Evolutionary conservation across 176 grass and related monocot genomes (phyloP).

Genomic region (Alloteropsis semialata): DNA sequence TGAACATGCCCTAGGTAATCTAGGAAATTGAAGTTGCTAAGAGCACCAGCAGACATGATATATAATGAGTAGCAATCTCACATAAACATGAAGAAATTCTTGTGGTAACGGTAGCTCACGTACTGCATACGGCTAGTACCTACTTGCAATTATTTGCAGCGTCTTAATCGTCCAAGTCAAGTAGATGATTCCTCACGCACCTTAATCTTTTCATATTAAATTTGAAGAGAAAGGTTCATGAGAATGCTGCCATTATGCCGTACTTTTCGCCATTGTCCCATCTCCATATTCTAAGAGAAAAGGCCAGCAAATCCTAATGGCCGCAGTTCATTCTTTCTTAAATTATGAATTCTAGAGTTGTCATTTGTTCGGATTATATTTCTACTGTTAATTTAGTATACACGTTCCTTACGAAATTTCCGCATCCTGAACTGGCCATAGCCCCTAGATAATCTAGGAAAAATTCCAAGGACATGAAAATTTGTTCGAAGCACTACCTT

Average conservation of each 20-base stretch:
- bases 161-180: neutral
- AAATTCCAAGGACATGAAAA: neutral
- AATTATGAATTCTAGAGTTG: neutral
- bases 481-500: neutral
- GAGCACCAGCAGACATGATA: neutral
- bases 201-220: neutral
- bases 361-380: neutral
- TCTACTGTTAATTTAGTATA: neutral
- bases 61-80: neutral
- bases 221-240: neutral
- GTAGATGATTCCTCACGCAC: neutral
- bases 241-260: neutral
- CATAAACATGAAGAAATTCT: neutral
- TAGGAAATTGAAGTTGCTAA: neutral
- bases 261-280: neutral
- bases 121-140: neutral
- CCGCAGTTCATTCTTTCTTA: neutral
- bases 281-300: neutral
- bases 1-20: neutral
- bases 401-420: too few species aligned
- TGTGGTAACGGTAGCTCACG: conserved; percentile 8
- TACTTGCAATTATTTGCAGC: neutral
- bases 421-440: too few species aligned
- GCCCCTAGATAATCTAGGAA: neutral
- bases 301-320: neutral